Evolutionary conservation across 495 filamentous ascomycete species (phyloP).

Genomic region (Corynascus novoguineensis): DNA sequence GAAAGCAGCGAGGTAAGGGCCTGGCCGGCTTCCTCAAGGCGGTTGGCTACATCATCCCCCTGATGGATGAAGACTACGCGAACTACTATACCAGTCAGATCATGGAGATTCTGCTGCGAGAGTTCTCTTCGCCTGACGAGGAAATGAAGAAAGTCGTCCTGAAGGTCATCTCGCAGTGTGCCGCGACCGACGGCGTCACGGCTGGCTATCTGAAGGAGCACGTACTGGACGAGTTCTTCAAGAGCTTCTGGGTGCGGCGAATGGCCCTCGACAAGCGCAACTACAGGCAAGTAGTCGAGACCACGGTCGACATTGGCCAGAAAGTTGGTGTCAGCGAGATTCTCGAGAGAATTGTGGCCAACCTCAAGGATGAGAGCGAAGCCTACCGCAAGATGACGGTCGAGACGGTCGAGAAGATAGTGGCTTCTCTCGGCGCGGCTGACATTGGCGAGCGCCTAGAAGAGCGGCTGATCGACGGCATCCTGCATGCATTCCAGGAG

Average conservation of each 20-base stretch:
- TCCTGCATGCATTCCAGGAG: constrained; percentile 96
- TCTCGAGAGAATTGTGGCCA: constrained; percentile 83
- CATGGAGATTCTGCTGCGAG: constrained; percentile 95
- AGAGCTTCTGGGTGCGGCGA: constrained; percentile 95
- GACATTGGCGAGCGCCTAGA: constrained; percentile 91
- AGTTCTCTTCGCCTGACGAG: constrained; percentile 94
- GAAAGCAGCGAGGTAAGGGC: constrained; percentile 94
- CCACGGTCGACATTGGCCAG: constrained; percentile 93
- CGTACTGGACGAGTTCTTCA: constrained; percentile 94
- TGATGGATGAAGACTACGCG: constrained; percentile 99
- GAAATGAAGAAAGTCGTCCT: constrained; percentile 99
- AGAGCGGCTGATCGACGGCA: constrained; percentile 89
- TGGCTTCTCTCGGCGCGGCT: constrained; percentile 85
- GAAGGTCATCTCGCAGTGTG: constrained; percentile 96
- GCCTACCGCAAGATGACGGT: constrained; percentile 99
- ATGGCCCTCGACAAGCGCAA: constrained; percentile 97
- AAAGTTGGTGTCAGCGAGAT: constrained; percentile 97
- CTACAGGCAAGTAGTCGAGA: constrained; percentile 95
- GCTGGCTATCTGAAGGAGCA: constrained; percentile 91
- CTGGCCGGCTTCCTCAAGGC: constrained; percentile 95
- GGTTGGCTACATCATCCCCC: constrained; percentile 94
- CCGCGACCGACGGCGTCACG: constrained; percentile 90
- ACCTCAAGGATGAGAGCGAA: constrained; percentile 97
- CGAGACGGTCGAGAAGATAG: constrained; percentile 93
- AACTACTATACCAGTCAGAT: constrained; percentile 99